Evolutionary conservation across 2,329 filamentous ascomycete genomes (phyloP).

Genomic region (Aureobasidium sp.): DNA sequence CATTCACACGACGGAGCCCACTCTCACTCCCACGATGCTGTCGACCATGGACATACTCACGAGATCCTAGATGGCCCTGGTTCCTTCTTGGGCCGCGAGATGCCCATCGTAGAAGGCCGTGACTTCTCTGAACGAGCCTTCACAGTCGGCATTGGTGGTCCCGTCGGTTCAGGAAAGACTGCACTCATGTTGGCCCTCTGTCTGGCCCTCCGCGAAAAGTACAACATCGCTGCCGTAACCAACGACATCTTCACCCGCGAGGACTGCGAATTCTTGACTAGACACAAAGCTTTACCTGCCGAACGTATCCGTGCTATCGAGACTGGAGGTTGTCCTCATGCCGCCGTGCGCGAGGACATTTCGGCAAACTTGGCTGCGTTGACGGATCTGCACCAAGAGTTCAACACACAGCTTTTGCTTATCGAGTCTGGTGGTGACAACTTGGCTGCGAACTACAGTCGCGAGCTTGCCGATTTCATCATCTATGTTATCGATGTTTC

Average conservation of each 20-base stretch:
- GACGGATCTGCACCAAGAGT: slow-evolving; percentile 75
- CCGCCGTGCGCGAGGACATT: slow-evolving; percentile 95
- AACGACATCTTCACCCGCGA: slow-evolving; percentile 99
- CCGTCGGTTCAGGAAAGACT: slow-evolving; percentile 94
- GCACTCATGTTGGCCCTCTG: slow-evolving; percentile 94
- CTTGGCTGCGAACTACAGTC: slow-evolving; percentile 89
- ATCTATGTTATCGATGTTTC: slow-evolving; percentile 99
- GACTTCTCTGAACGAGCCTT: slow-evolving; percentile 86
- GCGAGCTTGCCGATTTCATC: slow-evolving; percentile 94
- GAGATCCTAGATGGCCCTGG: slow-evolving; percentile 93
- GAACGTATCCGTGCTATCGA: slow-evolving; percentile 89
- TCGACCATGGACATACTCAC: slow-evolving; percentile 86
- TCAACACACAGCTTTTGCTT: slow-evolving; percentile 73
- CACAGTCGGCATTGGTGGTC: slow-evolving; percentile 95
- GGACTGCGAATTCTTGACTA: slow-evolving; percentile 94
- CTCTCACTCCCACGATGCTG: slow-evolving; percentile 29
- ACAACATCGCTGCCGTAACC: slow-evolving; percentile 88
- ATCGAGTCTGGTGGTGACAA: slow-evolving; percentile 97
- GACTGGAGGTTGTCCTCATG: slow-evolving; percentile 94
- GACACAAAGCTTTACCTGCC: slow-evolving; percentile 72
- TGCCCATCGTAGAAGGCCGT: slow-evolving; percentile 83
- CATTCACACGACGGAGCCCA: slow-evolving; percentile 41
- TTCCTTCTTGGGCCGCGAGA: slow-evolving; percentile 80
- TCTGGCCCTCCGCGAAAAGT: slow-evolving; percentile 66
- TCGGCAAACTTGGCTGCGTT: slow-evolving; percentile 86